Evolutionary conservation across 805 yeast genomes (phyloP).

Genomic region (Saturnispora besseyi): DNA sequence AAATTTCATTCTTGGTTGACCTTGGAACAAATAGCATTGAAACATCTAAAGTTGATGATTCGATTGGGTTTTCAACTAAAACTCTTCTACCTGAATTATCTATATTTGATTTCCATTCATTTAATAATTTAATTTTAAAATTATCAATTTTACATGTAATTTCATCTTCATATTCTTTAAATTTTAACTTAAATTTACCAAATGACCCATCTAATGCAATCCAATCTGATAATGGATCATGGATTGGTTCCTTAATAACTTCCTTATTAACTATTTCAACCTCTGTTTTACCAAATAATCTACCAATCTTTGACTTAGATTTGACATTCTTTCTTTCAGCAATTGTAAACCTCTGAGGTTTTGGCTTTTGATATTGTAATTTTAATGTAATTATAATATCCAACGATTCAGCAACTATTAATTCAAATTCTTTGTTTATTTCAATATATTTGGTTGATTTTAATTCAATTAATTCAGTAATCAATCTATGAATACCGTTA

Average conservation of each 20-base stretch:
- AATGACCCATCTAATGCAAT: conserved; percentile 86
- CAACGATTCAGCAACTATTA: conserved; percentile 50
- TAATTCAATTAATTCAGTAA: conserved; percentile 40
- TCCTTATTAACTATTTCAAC: conserved; percentile 41
- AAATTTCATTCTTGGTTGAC: conserved; percentile 45
- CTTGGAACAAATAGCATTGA: conserved; percentile 66
- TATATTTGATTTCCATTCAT: conserved; percentile 65
- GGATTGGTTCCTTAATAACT: conserved; percentile 38
- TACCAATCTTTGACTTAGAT: conserved; percentile 25
- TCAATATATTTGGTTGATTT: conserved; percentile 22
- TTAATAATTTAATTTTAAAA: conserved; percentile 55
- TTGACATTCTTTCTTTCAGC: conserved; percentile 37
- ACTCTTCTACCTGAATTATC: conserved; percentile 21
- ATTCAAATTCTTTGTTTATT: conserved; percentile 71
- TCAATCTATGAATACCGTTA: conserved; percentile 73
- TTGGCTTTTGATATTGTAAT: conserved; percentile 45
- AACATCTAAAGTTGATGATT: conserved; percentile 58
- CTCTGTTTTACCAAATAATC: conserved; percentile 32
- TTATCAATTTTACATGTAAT: conserved; percentile 45
- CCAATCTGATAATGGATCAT: conserved; percentile 51
- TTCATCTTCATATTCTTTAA: conserved; percentile 46
- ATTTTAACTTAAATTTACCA: conserved; percentile 65
- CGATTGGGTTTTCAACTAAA: conserved; percentile 39
- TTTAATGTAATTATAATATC: conserved; percentile 69
- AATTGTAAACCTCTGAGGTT: conserved; percentile 49